phyloP scores from a whole-genome alignment of 1,139 yeast genomes.

The Pichia sp. region DNA sequence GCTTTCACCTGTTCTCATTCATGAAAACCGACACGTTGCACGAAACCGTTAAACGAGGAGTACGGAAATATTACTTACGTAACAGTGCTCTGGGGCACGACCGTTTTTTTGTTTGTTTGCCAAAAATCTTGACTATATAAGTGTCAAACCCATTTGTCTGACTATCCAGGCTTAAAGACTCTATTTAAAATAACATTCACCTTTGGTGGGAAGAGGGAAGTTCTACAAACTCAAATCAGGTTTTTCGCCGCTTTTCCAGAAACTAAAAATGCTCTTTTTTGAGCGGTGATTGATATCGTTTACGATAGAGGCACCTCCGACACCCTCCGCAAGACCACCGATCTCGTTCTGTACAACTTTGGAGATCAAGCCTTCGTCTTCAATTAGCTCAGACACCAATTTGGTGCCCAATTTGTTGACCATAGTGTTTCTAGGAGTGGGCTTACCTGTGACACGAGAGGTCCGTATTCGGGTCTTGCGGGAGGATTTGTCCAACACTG shows the following conservation, averaged over 20 bases:
- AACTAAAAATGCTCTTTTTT: neutral
- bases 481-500: constrained; percentile 21
- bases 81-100: no score
- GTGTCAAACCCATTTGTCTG: no score
- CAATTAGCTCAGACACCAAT: constrained; percentile 26
- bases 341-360: constrained; percentile 19
- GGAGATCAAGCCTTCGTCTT: constrained; percentile 22
- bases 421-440: constrained; percentile 29
- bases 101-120: no score
- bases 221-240: neutral
- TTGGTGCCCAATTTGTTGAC: constrained; percentile 22
- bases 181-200: no score
- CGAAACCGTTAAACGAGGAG: neutral
- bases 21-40: neutral
- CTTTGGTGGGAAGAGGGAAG: no score
- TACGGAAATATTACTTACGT: neutral
- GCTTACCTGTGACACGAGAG: constrained; percentile 30
- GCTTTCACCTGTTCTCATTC: neutral
- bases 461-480: constrained; percentile 29
- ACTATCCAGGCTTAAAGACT: no score
- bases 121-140: no score
- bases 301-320: constrained; percentile 4
- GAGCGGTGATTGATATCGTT: constrained; percentile 12
- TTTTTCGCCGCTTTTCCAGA: constrained; percentile 15
- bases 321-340: constrained; percentile 3